These are phyloP conservation scores for Lactifluus hygrophoroides DNA, from an alignment of 768 basidiomycete species.

Conservation along the genomic window DNA sequence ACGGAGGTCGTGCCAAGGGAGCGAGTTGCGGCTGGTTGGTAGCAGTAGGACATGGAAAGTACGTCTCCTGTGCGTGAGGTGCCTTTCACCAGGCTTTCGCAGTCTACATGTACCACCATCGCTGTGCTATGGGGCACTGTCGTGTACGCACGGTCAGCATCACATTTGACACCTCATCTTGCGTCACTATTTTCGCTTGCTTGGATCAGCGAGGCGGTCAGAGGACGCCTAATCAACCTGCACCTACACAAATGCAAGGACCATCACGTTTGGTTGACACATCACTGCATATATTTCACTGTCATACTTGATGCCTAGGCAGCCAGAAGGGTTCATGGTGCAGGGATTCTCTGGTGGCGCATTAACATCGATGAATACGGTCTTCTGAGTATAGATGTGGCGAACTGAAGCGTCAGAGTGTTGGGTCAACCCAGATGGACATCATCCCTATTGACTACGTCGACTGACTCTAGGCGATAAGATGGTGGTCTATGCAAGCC, in stretches of 20 bases:
- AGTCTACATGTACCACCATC: background rate
- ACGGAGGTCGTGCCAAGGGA: conserved; percentile 3
- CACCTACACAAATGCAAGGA: background rate
- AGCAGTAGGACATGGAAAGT: background rate
- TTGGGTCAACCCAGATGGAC: background rate
- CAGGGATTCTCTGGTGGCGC: background rate
- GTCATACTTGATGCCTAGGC: background rate
- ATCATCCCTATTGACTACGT: background rate
- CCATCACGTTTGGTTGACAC: background rate
- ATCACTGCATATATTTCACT: background rate
- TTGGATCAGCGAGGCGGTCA: background rate
- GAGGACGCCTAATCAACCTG: background rate
- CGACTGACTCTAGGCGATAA: too few species aligned
- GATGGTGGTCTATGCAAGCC: too few species aligned
- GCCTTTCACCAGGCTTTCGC: background rate
- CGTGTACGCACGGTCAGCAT: background rate
- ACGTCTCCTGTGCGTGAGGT: background rate
- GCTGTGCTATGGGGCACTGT: background rate
- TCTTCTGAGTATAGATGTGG: background rate
- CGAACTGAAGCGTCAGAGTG: background rate
- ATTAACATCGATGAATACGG: background rate
- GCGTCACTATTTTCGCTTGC: background rate
- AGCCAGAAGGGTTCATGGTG: background rate
- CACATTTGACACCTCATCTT: background rate
- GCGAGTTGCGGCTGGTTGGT: conserved; percentile 7